Conservation (phyloP, 2,329 filamentous ascomycete genomes). For the Claviceps fusiformis region DNA sequence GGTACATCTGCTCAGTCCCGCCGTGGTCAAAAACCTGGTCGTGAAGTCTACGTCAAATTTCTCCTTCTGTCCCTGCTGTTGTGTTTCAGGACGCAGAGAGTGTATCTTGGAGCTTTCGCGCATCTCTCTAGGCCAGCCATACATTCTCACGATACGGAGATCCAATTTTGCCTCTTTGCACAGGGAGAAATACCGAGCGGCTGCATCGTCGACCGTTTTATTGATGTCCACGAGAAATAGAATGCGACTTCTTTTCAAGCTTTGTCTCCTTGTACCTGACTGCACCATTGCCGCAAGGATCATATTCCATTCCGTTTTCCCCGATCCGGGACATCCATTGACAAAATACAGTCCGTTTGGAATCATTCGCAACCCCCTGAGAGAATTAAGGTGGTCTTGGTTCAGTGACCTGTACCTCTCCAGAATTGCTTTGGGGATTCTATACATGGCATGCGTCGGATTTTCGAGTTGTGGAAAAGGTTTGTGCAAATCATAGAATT, state of each 20-base stretch:
- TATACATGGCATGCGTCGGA: constrained; percentile 10
- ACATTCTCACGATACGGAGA: constrained; percentile 24
- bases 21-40: constrained; percentile 19
- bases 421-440: constrained; percentile 14
- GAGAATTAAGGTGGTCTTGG: constrained; percentile 23
- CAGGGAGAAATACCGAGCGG: constrained; percentile 25
- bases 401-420: constrained; percentile 22
- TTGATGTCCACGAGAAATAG: constrained; percentile 35
- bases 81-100: not conserved
- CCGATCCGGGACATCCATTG: constrained; percentile 32
- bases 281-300: constrained; percentile 25
- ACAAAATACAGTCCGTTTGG: constrained; percentile 30
- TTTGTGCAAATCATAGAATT: constrained; percentile 12
- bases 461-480: constrained; percentile 21
- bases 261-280: constrained; percentile 13
- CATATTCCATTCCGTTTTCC: constrained; percentile 34
- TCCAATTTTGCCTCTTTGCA: constrained; percentile 22
- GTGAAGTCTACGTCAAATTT: constrained; percentile 18
- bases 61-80: not conserved
- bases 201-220: constrained; percentile 31
- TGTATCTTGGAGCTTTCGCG: constrained; percentile 18
- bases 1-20: constrained; percentile 11
- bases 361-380: constrained; percentile 20
- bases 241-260: constrained; percentile 18
- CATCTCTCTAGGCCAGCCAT: constrained; percentile 26